Evolutionary conservation across 1,139 yeast species (phyloP).

Genomic region (Zhuliangozyma parablackwelliae): DNA sequence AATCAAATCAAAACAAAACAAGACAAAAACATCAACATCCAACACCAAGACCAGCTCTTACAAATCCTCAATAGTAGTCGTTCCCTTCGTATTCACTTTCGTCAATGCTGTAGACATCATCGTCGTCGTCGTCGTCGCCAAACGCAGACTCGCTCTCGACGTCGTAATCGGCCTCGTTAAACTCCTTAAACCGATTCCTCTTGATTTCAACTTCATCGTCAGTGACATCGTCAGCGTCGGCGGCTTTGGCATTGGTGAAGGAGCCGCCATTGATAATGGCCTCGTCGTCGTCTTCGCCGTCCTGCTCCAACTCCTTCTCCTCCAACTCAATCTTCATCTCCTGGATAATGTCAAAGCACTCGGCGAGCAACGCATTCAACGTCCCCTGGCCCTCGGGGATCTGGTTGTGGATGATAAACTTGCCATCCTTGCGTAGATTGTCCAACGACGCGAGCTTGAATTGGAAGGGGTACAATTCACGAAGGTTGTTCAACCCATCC

Average conservation of each 20-base stretch:
- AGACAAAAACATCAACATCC: not conserved
- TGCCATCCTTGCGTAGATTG: constrained; percentile 82
- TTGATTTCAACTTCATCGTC: constrained; percentile 45
- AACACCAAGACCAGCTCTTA: no score
- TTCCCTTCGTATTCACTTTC: constrained; percentile 40
- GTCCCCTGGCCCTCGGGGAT: constrained; percentile 98
- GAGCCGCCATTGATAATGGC: constrained; percentile 11
- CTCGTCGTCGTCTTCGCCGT: constrained; percentile 13
- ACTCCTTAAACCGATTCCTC: constrained; percentile 40
- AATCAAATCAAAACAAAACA: not conserved
- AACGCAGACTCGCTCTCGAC: constrained; percentile 33
- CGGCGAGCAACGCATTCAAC: constrained; percentile 82
- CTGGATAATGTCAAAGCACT: constrained; percentile 88
- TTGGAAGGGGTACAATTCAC: constrained; percentile 93
- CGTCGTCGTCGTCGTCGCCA: constrained; percentile 22
- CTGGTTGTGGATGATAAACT: constrained; percentile 78
- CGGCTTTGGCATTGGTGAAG: constrained; percentile 10
- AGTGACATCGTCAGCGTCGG: constrained; percentile 25
- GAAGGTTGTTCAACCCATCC: constrained; percentile 81
- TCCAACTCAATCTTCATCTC: constrained; percentile 87
- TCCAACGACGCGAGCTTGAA: constrained; percentile 89
- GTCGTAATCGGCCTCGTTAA: constrained; percentile 47
- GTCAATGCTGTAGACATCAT: constrained; percentile 20
- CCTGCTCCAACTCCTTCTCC: constrained; percentile 48
- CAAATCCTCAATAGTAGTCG: constrained; percentile 32